These are phyloP conservation scores for Ceriops tagal DNA, from an alignment of 345 rosid species.

Conservation along the genomic window DNA sequence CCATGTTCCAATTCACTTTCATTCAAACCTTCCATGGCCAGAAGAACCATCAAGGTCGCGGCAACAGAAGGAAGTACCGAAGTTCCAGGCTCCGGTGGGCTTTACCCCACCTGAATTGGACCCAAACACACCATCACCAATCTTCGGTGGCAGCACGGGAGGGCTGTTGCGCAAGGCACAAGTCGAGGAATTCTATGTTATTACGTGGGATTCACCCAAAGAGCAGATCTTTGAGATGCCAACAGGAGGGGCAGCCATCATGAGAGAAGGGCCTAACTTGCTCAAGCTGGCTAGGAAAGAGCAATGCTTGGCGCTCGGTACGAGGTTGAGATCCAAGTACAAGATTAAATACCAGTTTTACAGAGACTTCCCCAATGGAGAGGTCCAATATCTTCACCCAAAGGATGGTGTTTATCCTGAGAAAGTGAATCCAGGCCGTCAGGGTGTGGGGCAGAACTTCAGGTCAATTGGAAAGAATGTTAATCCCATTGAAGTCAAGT, in stretches of 20 bases:
- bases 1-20: slow-evolving; percentile 29
- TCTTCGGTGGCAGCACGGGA: slow-evolving; percentile 80
- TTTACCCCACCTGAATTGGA: slow-evolving; percentile 78
- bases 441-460: slow-evolving; percentile 74
- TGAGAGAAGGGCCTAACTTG: slow-evolving; percentile 85
- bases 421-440: slow-evolving; percentile 73
- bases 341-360: slow-evolving; percentile 81
- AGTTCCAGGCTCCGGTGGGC: slow-evolving; percentile 57
- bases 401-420: slow-evolving; percentile 88
- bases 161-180: slow-evolving; percentile 72
- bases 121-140: slow-evolving; percentile 80
- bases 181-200: slow-evolving; percentile 83
- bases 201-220: slow-evolving; percentile 83
- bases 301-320: slow-evolving; percentile 78
- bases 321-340: slow-evolving; percentile 79
- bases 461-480: slow-evolving; percentile 79
- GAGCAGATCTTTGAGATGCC: slow-evolving; percentile 96
- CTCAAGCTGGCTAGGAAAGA: slow-evolving; percentile 84
- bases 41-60: slow-evolving; percentile 39
- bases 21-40: slow-evolving; percentile 27
- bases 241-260: slow-evolving; percentile 86
- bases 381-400: slow-evolving; percentile 81
- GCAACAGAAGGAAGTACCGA: slow-evolving; percentile 26
- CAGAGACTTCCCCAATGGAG: slow-evolving; percentile 79
- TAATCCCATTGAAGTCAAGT: slow-evolving; percentile 81